Evolutionary conservation across 371 early-diverging fungal genomes (phyloP).

Genomic region (Mucor piriformis): DNA sequence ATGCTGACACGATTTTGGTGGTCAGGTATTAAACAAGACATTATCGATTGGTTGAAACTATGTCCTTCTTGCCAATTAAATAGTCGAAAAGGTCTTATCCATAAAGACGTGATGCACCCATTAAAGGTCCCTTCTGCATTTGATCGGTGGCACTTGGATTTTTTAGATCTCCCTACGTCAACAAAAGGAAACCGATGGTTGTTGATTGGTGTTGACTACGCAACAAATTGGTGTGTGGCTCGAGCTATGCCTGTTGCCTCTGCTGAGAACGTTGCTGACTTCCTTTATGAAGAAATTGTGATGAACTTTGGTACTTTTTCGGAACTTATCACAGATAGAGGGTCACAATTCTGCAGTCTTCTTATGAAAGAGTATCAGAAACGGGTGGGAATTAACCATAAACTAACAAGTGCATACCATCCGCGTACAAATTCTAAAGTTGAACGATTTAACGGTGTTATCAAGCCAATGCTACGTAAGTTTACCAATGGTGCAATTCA

Average conservation of each 20-base stretch:
- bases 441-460: constrained; percentile 16
- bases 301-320: constrained; percentile 31
- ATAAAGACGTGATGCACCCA: constrained; percentile 13
- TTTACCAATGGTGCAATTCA: constrained; percentile 12
- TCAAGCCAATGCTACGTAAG: constrained; percentile 18
- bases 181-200: constrained; percentile 16
- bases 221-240: constrained; percentile 46
- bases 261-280: constrained; percentile 33
- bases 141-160: constrained; percentile 32
- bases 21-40: neutral
- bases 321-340: constrained; percentile 42
- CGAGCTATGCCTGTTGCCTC: constrained; percentile 33
- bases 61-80: constrained; percentile 23
- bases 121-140: constrained; percentile 14
- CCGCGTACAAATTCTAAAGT: constrained; percentile 27
- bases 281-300: constrained; percentile 34
- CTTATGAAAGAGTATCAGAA: constrained; percentile 8
- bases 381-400: neutral
- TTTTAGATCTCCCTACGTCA: constrained; percentile 3
- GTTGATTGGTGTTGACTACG: constrained; percentile 39
- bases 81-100: neutral
- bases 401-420: constrained; percentile 24
- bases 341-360: constrained; percentile 32
- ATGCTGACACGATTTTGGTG: constrained; percentile 1
- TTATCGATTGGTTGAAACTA: constrained; percentile 11